Evolutionary conservation across 768 basidiomycete genomes (phyloP).

Genomic region (Termitomyces sp.): DNA sequence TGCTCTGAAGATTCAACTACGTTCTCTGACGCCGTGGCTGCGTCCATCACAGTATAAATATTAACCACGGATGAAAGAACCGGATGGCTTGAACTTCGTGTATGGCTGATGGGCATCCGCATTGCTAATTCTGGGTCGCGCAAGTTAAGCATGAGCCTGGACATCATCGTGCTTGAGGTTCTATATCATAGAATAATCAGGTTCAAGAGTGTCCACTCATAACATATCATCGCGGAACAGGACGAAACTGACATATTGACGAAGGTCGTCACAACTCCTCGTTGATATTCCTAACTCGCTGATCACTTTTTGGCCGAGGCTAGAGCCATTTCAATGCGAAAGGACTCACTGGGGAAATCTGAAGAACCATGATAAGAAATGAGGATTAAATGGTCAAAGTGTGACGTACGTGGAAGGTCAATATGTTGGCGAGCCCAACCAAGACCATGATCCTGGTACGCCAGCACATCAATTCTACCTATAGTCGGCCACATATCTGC

Average conservation of each 20-base stretch:
- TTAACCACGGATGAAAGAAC: conserved; percentile 17
- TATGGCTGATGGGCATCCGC: background rate
- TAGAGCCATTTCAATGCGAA: background rate
- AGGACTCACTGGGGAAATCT: conserved; percentile 15
- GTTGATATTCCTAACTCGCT: conserved; percentile 14
- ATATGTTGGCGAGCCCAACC: background rate
- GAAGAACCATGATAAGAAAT: background rate
- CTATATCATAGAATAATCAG: conserved; percentile 11
- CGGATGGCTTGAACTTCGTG: conserved; percentile 2
- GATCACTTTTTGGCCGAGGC: background rate
- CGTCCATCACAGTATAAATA: conserved; percentile 7
- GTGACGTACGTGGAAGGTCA: background rate
- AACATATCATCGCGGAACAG: background rate
- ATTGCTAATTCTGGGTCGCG: conserved; percentile 23
- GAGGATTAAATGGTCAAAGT: background rate
- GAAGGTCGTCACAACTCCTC: conserved; percentile 18
- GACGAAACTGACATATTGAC: conserved; percentile 15
- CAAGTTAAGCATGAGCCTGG: conserved; percentile 29
- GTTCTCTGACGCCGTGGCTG: background rate
- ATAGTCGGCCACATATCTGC: background rate
- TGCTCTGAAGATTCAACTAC: background rate
- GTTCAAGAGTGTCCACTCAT: background rate
- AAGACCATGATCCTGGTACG: background rate
- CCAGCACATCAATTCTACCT: background rate
- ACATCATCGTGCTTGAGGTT: conserved; percentile 27